Evolutionary conservation across 2,329 filamentous ascomycete genomes (phyloP).

Genomic region (Amauroascus niger): DNA sequence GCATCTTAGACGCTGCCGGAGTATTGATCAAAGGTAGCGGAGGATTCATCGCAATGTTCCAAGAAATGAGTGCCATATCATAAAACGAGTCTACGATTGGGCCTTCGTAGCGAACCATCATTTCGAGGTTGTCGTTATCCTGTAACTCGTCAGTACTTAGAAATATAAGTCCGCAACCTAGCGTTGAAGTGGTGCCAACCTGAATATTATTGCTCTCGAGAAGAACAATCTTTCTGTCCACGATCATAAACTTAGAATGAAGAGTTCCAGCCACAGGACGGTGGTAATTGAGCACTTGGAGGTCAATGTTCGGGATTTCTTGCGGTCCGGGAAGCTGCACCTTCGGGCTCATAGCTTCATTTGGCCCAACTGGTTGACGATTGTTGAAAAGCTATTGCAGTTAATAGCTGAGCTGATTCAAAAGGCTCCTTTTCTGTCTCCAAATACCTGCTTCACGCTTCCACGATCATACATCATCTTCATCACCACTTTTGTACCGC

Average conservation of each 20-base stretch:
- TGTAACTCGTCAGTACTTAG: neutral
- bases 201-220: slow-evolving; percentile 70
- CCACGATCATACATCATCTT: slow-evolving; percentile 70
- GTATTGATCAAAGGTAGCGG: slow-evolving; percentile 48
- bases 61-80: slow-evolving; percentile 63
- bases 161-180: neutral
- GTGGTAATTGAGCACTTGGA: slow-evolving; percentile 66
- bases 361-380: slow-evolving; percentile 50
- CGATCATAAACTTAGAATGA: slow-evolving; percentile 67
- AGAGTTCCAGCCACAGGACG: slow-evolving; percentile 61
- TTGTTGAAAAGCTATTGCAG: slow-evolving; percentile 45
- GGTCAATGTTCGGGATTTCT: slow-evolving; percentile 61
- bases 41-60: slow-evolving; percentile 55
- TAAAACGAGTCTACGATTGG: slow-evolving; percentile 67
- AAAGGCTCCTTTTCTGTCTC: neutral
- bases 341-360: slow-evolving; percentile 48
- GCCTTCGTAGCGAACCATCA: slow-evolving; percentile 68
- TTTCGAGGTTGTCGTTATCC: slow-evolving; percentile 71
- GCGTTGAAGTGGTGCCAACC: slow-evolving; percentile 12
- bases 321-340: slow-evolving; percentile 52
- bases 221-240: slow-evolving; percentile 61
- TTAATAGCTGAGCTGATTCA: neutral
- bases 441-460: slow-evolving; percentile 48
- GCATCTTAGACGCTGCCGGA: slow-evolving; percentile 35
- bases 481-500: slow-evolving; percentile 51